Percentiles rank a stretch among this genome's conserved stretches.
Evolutionary conservation across 108 stramenopile genomes (phyloP).

Genomic region (Cyclotella baltica): DNA sequence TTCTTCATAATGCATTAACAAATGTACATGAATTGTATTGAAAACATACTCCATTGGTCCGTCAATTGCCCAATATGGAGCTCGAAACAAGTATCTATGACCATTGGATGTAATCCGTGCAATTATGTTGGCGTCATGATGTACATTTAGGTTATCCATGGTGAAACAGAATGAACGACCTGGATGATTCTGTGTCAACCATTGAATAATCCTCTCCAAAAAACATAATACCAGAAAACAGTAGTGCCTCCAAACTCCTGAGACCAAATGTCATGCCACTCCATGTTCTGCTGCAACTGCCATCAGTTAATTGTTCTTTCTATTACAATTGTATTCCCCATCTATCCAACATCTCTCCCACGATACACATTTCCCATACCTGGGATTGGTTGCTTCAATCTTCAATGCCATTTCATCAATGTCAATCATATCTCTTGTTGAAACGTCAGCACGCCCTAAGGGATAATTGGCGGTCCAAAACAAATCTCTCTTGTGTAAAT

Average conservation of each 20-base stretch:
- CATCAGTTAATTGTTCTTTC: constrained; percentile 26
- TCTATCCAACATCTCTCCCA: constrained; percentile 12
- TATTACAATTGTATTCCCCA: constrained; percentile 27
- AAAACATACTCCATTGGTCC: constrained; percentile 41
- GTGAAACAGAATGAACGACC: constrained; percentile 26
- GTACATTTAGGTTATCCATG: constrained; percentile 32
- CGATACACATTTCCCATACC: constrained; percentile 3
- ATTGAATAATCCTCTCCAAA: constrained; percentile 21
- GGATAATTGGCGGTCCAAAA: constrained; percentile 29
- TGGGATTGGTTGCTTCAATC: constrained; percentile 19
- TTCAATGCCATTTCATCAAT: constrained; percentile 20
- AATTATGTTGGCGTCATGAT: constrained; percentile 14
- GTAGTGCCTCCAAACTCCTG: constrained; percentile 30
- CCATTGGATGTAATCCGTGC: constrained; percentile 3
- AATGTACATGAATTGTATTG: constrained; percentile 22
- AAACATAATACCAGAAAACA: constrained; percentile 7
- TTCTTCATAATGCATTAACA: constrained; percentile 12
- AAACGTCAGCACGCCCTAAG: constrained; percentile 11
- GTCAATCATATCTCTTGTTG: constrained; percentile 26
- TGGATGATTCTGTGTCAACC: constrained; percentile 5
- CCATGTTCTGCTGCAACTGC: constrained; percentile 29
- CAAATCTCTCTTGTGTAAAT: constrained; percentile 20
- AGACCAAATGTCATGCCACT: constrained; percentile 17
- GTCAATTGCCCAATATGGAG: constrained; percentile 26
- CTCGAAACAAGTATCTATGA: constrained; percentile 26